Percentiles rank a stretch among this genome's conserved stretches.
These are phyloP conservation scores for Funneliformis mosseae DNA, from an alignment of 192 early-diverging fungal genomes.

Conservation along the genomic window DNA sequence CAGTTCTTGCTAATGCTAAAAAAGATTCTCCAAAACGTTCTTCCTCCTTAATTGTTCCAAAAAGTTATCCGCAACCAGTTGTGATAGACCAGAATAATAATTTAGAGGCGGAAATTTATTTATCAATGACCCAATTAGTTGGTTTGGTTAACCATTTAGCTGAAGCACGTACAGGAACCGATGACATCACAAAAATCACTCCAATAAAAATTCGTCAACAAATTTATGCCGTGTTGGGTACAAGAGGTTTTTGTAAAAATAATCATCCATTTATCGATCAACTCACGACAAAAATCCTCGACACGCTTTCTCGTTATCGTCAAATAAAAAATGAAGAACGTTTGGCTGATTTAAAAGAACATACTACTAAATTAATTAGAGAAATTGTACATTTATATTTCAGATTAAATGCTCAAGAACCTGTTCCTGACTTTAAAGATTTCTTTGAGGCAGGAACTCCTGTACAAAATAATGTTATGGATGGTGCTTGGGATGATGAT, in stretches of 20 bases:
- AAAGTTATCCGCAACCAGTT: no score
- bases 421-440: slow-evolving; percentile 15
- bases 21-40: background rate
- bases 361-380: background rate
- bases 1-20: background rate
- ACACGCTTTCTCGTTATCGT: slow-evolving; percentile 8
- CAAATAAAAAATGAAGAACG: slow-evolving; percentile 4
- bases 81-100: background rate
- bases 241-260: slow-evolving; percentile 25
- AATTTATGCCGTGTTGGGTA: slow-evolving; percentile 27
- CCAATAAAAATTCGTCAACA: slow-evolving; percentile 33
- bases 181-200: slow-evolving; percentile 21
- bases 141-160: background rate
- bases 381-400: slow-evolving; percentile 26
- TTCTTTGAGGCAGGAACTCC: slow-evolving; percentile 10
- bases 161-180: slow-evolving; percentile 9
- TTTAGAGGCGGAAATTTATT: slow-evolving; percentile 17
- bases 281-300: background rate
- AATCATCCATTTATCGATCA: slow-evolving; percentile 26
- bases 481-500: slow-evolving; percentile 25
- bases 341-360: background rate
- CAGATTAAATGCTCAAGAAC: slow-evolving; percentile 33
- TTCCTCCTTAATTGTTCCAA: background rate
- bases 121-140: background rate
- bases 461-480: slow-evolving; percentile 14